These are phyloP conservation scores for Trametes meyenii DNA, from an alignment of 768 basidiomycete genomes.

Conservation along the genomic window DNA sequence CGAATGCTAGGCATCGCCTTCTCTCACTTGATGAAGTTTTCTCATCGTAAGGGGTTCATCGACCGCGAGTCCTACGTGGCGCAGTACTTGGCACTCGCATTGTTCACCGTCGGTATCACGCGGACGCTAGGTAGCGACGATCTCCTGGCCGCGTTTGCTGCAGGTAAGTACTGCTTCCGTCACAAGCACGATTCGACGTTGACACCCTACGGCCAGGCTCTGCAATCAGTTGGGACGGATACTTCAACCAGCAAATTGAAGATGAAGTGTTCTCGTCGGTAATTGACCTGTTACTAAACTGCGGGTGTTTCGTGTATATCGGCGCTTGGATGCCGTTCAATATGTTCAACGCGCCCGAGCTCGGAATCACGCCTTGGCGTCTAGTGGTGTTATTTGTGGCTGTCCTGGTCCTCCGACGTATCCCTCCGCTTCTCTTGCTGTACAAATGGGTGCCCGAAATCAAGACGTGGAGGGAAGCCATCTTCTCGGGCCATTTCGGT, in stretches of 20 bases:
- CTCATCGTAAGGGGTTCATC: slow-evolving; percentile 62
- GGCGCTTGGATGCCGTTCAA: slow-evolving; percentile 86
- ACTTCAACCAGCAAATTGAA: slow-evolving; percentile 80
- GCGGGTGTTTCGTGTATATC: slow-evolving; percentile 78
- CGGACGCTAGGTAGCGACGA: slow-evolving; percentile 85
- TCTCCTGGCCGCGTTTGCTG: slow-evolving; percentile 86
- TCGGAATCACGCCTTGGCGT: slow-evolving; percentile 72
- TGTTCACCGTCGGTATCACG: slow-evolving; percentile 79
- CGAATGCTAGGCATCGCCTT: slow-evolving; percentile 58
- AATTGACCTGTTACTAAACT: slow-evolving; percentile 85
- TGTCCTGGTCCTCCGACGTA: slow-evolving; percentile 75
- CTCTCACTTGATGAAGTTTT: slow-evolving; percentile 71
- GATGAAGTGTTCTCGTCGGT: slow-evolving; percentile 88
- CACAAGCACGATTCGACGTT: slow-evolving; percentile 40
- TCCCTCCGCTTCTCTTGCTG: slow-evolving; percentile 75
- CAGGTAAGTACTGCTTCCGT: slow-evolving; percentile 46
- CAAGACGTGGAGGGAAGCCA: slow-evolving; percentile 77
- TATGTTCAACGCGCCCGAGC: slow-evolving; percentile 53
- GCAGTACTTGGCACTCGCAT: slow-evolving; percentile 74
- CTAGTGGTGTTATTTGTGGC: slow-evolving; percentile 66
- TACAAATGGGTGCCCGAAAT: slow-evolving; percentile 91
- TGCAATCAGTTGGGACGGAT: slow-evolving; percentile 91
- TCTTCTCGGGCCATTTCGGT: slow-evolving; percentile 94
- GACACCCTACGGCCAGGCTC: slow-evolving; percentile 51
- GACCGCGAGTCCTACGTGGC: slow-evolving; percentile 87